Base-by-base conservation (phyloP, 352 stramenopile genomes). In the Phytopythium helicoides region DNA sequence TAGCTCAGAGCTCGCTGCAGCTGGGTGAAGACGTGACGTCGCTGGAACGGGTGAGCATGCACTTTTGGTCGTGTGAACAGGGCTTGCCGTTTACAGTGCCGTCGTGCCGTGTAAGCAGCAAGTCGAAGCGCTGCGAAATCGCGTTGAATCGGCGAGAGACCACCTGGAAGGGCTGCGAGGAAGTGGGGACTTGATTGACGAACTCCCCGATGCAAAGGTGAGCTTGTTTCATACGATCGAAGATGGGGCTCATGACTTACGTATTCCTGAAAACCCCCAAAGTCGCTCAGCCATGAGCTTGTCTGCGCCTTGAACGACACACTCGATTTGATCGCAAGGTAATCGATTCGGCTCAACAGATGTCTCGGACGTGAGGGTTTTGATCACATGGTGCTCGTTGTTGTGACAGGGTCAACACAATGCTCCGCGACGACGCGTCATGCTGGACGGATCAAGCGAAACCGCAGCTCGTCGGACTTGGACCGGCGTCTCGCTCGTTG, bases 301-400 rank as follows among this genome's bases (percentile, higher is more conserved):
- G 45, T 18, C 11, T 16, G 3, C 5, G 22, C 15, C 18, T 18
- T 51, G 45, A 18, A 40, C 28, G 45, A 51, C 2, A 37, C 45
- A 19, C 28, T 51, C 22, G 45, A 23, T n/a, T 31, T 51, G 26
- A 51, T 51, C n/a, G 11, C 37, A n/a, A 51, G 45, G 45, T 51
- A 40, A 21, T 25, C 8, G 14, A 4, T 9, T 19, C 37, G 8
- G 12, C 34, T 39, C n/a, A n/a, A n/a, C n/a, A n/a, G n/a, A n/a
- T n/a, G n/a, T n/a, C n/a, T n/a, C n/a, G n/a, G n/a, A n/a, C n/a
- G n/a, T n/a, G n/a, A n/a, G n/a, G n/a, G n/a, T n/a, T n/a, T n/a
- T n/a, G n/a, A n/a, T n/a, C n/a, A n/a, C n/a, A n/a, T n/a, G 6
- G 39, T 23, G 19, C 6, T 22, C 14, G 15, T 51, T 19, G 3